Conservation (phyloP, 2,329 filamentous ascomycete species). For the Pseudocercospora ulei region DNA sequence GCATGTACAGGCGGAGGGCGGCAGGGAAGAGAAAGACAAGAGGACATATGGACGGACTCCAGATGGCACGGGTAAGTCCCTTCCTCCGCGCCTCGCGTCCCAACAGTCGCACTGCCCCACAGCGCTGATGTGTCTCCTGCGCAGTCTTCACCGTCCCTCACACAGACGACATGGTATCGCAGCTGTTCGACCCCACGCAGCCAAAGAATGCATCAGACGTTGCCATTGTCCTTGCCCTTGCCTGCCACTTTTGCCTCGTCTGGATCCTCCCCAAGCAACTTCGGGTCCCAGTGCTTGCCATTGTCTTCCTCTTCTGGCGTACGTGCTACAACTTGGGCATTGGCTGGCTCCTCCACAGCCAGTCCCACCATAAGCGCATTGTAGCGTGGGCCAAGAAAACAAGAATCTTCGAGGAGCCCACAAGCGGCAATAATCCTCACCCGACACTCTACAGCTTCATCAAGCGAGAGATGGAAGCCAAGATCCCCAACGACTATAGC, state of each 20-base stretch:
- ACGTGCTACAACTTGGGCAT: constrained; percentile 89
- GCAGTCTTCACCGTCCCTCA: constrained; percentile 89
- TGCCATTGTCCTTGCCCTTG: constrained; percentile 68
- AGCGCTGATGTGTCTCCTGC: constrained; percentile 25
- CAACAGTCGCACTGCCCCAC: too few relatives aligned
- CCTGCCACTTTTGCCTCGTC: constrained; percentile 61
- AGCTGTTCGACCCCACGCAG: constrained; percentile 85
- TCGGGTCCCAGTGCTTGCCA: constrained; percentile 68
- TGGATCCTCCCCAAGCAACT: constrained; percentile 60
- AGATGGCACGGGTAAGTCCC: constrained; percentile 70
- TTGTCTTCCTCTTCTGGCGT: constrained; percentile 85
- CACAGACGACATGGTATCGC: constrained; percentile 98
- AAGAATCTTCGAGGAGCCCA: constrained; percentile 74
- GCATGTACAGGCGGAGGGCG: constrained; percentile 40
- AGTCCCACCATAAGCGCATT: constrained; percentile 79
- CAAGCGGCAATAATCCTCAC: constrained; percentile 69
- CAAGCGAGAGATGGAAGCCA: constrained; percentile 83
- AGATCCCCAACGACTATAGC: constrained; percentile 85
- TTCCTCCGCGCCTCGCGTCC: too few relatives aligned
- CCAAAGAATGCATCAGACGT: constrained; percentile 89
- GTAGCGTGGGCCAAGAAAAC: constrained; percentile 80
- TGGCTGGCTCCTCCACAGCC: constrained; percentile 74
- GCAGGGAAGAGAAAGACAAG: constrained; percentile 47
- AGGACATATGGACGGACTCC: constrained; percentile 88
- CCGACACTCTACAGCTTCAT: constrained; percentile 74